Evolutionary conservation across 345 rosid species (phyloP).

Genomic region (Hibiscus tridactylites): DNA sequence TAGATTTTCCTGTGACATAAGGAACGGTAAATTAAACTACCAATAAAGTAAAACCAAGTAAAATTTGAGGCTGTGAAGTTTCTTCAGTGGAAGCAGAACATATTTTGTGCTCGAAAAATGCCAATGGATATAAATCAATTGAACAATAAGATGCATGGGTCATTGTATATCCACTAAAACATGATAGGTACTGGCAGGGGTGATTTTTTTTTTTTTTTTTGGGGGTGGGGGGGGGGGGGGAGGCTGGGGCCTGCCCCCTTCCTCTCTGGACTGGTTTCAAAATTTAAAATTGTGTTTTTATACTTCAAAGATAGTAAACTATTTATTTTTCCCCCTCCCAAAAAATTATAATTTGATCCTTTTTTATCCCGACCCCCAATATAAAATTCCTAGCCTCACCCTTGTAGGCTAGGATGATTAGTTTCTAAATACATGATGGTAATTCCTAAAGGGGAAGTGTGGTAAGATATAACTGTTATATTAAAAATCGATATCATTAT

Average conservation of each 20-base stretch:
- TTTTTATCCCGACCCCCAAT: background rate
- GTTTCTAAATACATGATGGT: background rate
- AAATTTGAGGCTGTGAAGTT: slow-evolving; percentile 9
- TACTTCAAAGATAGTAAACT: background rate
- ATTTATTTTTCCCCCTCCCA: background rate
- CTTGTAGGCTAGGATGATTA: slow-evolving; percentile 2
- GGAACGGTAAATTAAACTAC: background rate
- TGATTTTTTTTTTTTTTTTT: too few species aligned
- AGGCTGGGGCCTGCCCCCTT: background rate
- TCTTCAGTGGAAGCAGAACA: background rate
- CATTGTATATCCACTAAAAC: background rate
- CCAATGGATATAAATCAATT: background rate
- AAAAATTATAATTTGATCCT: background rate
- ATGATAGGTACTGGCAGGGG: background rate
- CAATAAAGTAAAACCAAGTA: background rate
- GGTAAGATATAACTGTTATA: background rate
- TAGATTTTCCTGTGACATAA: slow-evolving; percentile 43
- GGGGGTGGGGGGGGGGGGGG: background rate
- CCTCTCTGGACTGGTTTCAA: too few species aligned
- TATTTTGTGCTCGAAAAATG: background rate
- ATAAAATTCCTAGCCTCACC: background rate
- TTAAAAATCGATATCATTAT: background rate
- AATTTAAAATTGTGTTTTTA: background rate
- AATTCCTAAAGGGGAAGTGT: background rate
- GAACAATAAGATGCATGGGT: background rate